These are phyloP conservation scores for Phaeoacremonium minimum DNA, from an alignment of 2,329 filamentous ascomycete genomes.

Conservation along the genomic window DNA sequence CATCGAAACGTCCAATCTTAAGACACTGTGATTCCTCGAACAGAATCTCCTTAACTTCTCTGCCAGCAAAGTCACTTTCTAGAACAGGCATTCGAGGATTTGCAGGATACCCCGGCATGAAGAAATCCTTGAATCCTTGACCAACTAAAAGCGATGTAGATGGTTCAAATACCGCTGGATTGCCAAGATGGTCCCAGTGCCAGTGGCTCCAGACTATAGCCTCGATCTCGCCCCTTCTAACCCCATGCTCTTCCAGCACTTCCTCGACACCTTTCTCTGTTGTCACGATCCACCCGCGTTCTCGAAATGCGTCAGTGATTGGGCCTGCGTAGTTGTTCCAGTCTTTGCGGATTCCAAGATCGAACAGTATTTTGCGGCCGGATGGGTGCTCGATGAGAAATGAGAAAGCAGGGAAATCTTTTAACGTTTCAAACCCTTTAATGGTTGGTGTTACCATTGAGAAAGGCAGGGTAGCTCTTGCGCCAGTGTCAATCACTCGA, in stretches of 20 bases:
- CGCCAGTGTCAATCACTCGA: slow-evolving; percentile 6
- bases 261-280: slow-evolving; percentile 36
- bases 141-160: slow-evolving; percentile 18
- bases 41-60: slow-evolving; percentile 18
- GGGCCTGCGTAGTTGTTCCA: slow-evolving; percentile 28
- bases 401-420: slow-evolving; percentile 28
- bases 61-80: slow-evolving; percentile 17
- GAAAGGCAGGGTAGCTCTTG: not conserved
- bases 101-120: slow-evolving; percentile 12
- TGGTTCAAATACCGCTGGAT: slow-evolving; percentile 16
- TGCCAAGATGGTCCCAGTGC: slow-evolving; percentile 22
- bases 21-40: slow-evolving; percentile 16
- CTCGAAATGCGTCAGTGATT: slow-evolving; percentile 20
- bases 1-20: slow-evolving; percentile 5
- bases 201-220: slow-evolving; percentile 21
- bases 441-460: slow-evolving; percentile 19
- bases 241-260: slow-evolving; percentile 30
- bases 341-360: slow-evolving; percentile 35
- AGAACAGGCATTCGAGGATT: slow-evolving; percentile 13
- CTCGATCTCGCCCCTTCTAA: slow-evolving; percentile 9
- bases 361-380: slow-evolving; percentile 23
- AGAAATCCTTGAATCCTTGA: slow-evolving; percentile 23
- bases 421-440: slow-evolving; percentile 25
- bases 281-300: slow-evolving; percentile 25
- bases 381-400: slow-evolving; percentile 42